Percentiles rank a stretch among this genome's conserved stretches.
These are phyloP conservation scores for Boletus insuetus DNA, from an alignment of 768 basidiomycete genomes.

Conservation along the genomic window DNA sequence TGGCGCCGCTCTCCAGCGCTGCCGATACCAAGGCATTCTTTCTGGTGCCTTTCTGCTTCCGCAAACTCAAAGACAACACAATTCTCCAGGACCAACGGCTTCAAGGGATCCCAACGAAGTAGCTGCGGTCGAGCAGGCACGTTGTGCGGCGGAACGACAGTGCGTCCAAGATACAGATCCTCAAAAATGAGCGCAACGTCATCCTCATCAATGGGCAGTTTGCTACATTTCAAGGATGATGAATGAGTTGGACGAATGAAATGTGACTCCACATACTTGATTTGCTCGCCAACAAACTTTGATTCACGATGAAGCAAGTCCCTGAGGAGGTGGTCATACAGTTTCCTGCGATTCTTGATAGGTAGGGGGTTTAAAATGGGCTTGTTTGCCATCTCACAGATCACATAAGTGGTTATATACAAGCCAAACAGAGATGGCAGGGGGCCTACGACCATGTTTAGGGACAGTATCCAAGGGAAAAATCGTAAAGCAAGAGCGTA, in stretches of 20 bases:
- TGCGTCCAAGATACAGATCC: slow-evolving; percentile 78
- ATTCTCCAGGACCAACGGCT: slow-evolving; percentile 72
- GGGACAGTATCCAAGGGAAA: background rate
- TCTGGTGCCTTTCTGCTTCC: slow-evolving; percentile 69
- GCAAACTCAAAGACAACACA: slow-evolving; percentile 78
- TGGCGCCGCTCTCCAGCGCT: slow-evolving; percentile 8
- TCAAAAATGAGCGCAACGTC: slow-evolving; percentile 86
- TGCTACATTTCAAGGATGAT: slow-evolving; percentile 40
- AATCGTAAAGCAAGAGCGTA: slow-evolving; percentile 29
- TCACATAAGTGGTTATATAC: slow-evolving; percentile 83
- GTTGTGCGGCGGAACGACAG: slow-evolving; percentile 72
- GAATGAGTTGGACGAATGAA: background rate
- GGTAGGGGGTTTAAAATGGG: slow-evolving; percentile 81
- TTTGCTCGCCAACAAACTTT: slow-evolving; percentile 54
- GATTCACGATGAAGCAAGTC: slow-evolving; percentile 76
- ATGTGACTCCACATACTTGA: slow-evolving; percentile 48
- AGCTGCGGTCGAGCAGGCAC: slow-evolving; percentile 72
- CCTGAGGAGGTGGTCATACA: slow-evolving; percentile 76
- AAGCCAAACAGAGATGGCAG: slow-evolving; percentile 90
- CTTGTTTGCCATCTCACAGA: slow-evolving; percentile 82
- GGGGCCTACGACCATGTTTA: slow-evolving; percentile 37
- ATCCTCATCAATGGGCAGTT: slow-evolving; percentile 75
- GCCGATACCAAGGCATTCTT: slow-evolving; percentile 36
- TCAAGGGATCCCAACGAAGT: slow-evolving; percentile 73
- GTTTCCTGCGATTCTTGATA: slow-evolving; percentile 79